Base-by-base conservation (phyloP, 306 rosid genomes). In the Pueraria montana region DNA sequence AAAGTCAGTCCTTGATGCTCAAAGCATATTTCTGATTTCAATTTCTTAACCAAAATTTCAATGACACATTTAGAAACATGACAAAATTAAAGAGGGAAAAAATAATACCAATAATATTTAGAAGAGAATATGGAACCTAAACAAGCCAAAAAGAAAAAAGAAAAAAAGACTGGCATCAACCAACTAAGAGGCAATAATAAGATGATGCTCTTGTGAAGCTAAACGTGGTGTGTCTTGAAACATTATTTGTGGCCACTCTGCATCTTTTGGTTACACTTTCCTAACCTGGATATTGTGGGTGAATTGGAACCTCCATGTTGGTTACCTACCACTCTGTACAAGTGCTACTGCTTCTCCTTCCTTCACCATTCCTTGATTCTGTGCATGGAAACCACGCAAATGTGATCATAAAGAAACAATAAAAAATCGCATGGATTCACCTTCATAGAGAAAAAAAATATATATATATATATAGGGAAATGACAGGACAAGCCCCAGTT, bases 221-320 rank as follows among this genome's bases (percentile, higher is more conserved):
- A 59, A 48, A 48, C 11, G 20, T 67, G 0, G n/a, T n/a, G 13
- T 26, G 67, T 14, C 69, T 34, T 66, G 69, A 62, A 78, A 49
- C 80, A 30, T 72, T 10, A 82, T 42, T 40, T 40, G 75, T 52
- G 53, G 56, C n/a, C 52, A 18, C 74, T 76, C 65, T 67, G 75
- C 32, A 48, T 26, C 7, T 42, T 24, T 30, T 67, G 16, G 38
- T n/a, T 80, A 89, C 46, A 90, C 96, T 86, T 88, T 89, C 62
- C 99, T 89, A 72, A 96, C 95, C 90, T 96, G 99, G 63, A 96
- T 96, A 48, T 96, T 94, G 89, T 96, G 99, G 50, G 98, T 96
- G 72, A 98, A 94, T 66, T 94, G 98, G 89, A 90, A 87, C 91
- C 99, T 94, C 99, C 99, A 96, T 74, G 94, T 96, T 34, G 98